A percentile compares a stretch with the other conserved stretches of the same genome.
Conservation (phyloP, 208 protist species). For the Leishmania major region DNA sequence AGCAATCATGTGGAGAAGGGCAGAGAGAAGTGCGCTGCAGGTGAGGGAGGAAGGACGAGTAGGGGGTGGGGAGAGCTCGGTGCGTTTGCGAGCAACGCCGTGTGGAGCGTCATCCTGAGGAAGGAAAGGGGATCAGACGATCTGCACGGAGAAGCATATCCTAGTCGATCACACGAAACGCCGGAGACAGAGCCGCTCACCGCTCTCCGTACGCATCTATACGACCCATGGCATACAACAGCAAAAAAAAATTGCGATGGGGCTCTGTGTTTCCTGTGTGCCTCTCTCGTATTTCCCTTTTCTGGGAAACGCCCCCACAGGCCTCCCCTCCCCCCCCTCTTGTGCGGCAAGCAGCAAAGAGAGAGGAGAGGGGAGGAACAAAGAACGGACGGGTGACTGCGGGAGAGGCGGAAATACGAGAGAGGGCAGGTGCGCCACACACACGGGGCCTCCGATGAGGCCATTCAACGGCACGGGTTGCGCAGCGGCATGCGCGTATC, state of each 20-base stretch:
- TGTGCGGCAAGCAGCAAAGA: too few species aligned
- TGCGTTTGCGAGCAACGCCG: not conserved
- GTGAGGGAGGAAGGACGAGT: not conserved
- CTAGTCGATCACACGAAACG: not conserved
- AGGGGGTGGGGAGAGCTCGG: not conserved
- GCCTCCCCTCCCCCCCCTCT: not conserved
- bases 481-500: not conserved
- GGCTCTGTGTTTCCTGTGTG: not conserved
- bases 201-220: not conserved
- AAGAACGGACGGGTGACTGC: too few species aligned
- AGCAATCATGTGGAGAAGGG: not conserved
- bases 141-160: not conserved
- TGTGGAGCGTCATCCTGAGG: not conserved
- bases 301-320: too few species aligned
- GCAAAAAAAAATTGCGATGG: not conserved
- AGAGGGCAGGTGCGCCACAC: not conserved
- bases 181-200: not conserved
- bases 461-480: too few species aligned
- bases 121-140: not conserved
- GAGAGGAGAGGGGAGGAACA: not conserved
- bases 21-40: not conserved
- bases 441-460: not conserved
- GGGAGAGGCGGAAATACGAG: not conserved
- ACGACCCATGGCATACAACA: not conserved
- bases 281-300: too few species aligned